Evolutionary conservation across 495 filamentous ascomycete species (phyloP).

Genomic region (Beverwykella pulmonaria): DNA sequence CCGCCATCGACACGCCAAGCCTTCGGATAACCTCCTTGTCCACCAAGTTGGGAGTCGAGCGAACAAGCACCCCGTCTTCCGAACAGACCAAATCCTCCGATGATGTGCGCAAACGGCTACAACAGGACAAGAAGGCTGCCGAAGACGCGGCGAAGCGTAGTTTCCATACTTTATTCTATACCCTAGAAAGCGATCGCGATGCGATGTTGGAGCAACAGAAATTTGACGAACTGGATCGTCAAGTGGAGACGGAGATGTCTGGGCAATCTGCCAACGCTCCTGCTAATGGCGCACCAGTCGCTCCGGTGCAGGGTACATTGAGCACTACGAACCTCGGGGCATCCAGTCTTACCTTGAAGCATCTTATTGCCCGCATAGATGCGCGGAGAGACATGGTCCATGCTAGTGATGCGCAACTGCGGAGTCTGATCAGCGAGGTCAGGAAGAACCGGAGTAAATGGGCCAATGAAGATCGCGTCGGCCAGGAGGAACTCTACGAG

Average conservation of each 20-base stretch:
- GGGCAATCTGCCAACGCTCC: slow-evolving; percentile 61
- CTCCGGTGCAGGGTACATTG: slow-evolving; percentile 75
- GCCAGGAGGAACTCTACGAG: slow-evolving; percentile 97
- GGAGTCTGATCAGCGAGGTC: slow-evolving; percentile 92
- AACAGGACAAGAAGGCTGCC: slow-evolving; percentile 90
- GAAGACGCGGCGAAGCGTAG: slow-evolving; percentile 87
- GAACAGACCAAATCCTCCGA: slow-evolving; percentile 70
- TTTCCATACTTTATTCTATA: slow-evolving; percentile 91
- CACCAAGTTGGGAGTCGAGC: slow-evolving; percentile 43
- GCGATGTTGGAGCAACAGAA: slow-evolving; percentile 98
- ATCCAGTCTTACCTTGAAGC: slow-evolving; percentile 94
- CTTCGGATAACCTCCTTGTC: slow-evolving; percentile 49
- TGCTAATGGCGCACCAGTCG: slow-evolving; percentile 49
- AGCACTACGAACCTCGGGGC: slow-evolving; percentile 93
- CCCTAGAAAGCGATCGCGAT: slow-evolving; percentile 88
- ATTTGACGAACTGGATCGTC: slow-evolving; percentile 92
- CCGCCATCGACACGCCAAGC: slow-evolving; percentile 39
- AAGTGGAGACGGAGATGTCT: slow-evolving; percentile 89
- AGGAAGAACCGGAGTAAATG: slow-evolving; percentile 97
- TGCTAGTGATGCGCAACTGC: slow-evolving; percentile 88
- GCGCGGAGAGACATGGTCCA: slow-evolving; percentile 81
- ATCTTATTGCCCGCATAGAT: slow-evolving; percentile 94
- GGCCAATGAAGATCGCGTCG: slow-evolving; percentile 95
- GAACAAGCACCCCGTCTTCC: slow-evolving; percentile 43
- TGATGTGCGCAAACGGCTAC: slow-evolving; percentile 87